Base-by-base conservation (phyloP, 1,284 basidiomycete genomes). In the Pulveroboletus sp. region DNA sequence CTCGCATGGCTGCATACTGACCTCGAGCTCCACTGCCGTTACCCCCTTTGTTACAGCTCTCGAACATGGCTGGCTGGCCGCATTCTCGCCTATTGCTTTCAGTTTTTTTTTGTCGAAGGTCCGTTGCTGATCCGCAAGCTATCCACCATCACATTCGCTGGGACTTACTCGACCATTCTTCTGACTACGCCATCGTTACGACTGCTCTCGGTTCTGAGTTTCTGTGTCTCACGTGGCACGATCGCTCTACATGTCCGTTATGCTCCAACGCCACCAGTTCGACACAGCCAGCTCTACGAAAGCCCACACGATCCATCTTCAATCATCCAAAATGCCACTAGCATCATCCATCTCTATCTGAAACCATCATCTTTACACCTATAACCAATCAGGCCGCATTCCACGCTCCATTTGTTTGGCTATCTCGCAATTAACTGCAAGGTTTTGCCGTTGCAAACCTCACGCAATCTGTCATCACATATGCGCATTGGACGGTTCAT, bases 1-100 rank as follows among this genome's bases (percentile, higher is more conserved):
- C 76, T 28, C 80, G 84, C 49, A 78, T 83, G 77, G 71, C 74
- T 33, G 60, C 60, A 17, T 60, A 61, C 50, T 72, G 56, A 66
- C 46, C 25, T 52, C 20, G 54, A 39, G 33, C 22, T 48, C 24
- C n/a, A 15, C 11, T 43, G 36, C 43, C 33, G 22, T 43, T 14
- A 24, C 45, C 36, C 43, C 24, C n/a, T 39, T 52, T 54, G 39
- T 43, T 45, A 50, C 48, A 39, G 49, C 36, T 57, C 52, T 58
- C 46, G 46, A 49, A 31, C 22, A 28, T 22, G 36, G 43, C 26
- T 26, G 53, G 48, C 52, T 51, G 42, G 28, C 50, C 51, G n/a
- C 39, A 18, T 31, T 52, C 48, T 36, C n/a, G 26, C 22, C 33
- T 40, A 39, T 54, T 52, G 29, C 42, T 58, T 57, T 61, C 48